Evolutionary conservation across 2,329 filamentous ascomycete species (phyloP).

Genomic region (Elsinoe australis): DNA sequence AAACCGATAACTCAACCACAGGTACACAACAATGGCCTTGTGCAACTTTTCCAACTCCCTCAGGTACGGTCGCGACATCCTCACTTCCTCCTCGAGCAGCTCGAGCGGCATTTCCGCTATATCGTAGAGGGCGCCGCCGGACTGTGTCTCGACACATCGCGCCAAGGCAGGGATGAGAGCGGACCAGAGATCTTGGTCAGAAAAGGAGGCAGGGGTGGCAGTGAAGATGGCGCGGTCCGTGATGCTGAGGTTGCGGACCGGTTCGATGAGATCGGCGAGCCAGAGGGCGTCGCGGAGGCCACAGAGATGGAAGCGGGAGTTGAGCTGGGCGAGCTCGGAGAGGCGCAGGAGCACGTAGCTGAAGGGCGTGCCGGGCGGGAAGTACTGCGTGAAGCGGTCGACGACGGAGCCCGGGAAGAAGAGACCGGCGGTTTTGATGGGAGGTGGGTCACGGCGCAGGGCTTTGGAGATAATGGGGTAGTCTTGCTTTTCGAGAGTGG

Average conservation of each 20-base stretch:
- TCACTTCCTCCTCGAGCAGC: constrained; percentile 53
- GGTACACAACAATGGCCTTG: constrained; percentile 72
- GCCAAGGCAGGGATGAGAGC: constrained; percentile 58
- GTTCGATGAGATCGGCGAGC: constrained; percentile 68
- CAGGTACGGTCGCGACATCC: constrained; percentile 51
- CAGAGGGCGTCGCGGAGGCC: constrained; percentile 53
- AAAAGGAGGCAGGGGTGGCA: constrained; percentile 57
- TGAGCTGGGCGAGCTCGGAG: constrained; percentile 58
- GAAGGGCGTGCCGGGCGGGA: constrained; percentile 72
- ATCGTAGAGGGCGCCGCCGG: constrained; percentile 61
- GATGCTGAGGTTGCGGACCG: constrained; percentile 57
- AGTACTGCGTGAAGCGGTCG: constrained; percentile 71
- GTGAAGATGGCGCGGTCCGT: constrained; percentile 69
- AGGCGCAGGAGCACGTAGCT: constrained; percentile 73
- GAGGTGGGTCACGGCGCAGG: constrained; percentile 56
- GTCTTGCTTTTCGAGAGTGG: constrained; percentile 66
- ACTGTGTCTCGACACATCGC: constrained; percentile 59
- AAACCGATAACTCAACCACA: constrained; percentile 91
- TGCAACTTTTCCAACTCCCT: constrained; percentile 68
- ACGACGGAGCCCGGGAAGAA: constrained; percentile 63
- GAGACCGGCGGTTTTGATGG: constrained; percentile 64
- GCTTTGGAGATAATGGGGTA: constrained; percentile 54
- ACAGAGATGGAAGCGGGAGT: constrained; percentile 64
- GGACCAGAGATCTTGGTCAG: constrained; percentile 40
- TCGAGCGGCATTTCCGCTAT: constrained; percentile 65